These are phyloP conservation scores for Candida glucosophila DNA, from an alignment of 1,139 yeast species.

Conservation along the genomic window DNA sequence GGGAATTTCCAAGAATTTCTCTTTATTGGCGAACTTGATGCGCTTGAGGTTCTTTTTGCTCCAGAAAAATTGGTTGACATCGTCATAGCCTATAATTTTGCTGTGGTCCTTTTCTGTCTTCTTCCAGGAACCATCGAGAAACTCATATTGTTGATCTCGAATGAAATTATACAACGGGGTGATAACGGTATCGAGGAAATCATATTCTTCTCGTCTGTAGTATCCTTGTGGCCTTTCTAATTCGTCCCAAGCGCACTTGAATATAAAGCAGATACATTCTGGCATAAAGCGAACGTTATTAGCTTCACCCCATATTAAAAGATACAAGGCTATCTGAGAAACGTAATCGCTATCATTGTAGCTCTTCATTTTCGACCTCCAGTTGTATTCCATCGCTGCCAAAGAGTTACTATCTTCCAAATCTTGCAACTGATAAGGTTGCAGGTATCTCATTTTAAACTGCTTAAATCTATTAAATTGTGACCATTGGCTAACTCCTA, in stretches of 20 bases:
- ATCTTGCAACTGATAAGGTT: slow-evolving; percentile 9
- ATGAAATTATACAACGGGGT: slow-evolving; percentile 39
- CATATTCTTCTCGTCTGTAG: slow-evolving; percentile 5
- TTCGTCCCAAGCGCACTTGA: slow-evolving; percentile 22
- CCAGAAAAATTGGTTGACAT: slow-evolving; percentile 82
- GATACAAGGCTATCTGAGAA: slow-evolving; percentile 23
- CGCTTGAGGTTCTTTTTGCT: slow-evolving; percentile 52
- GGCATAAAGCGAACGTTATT: slow-evolving; percentile 36
- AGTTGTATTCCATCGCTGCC: slow-evolving; percentile 13
- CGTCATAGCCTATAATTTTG: slow-evolving; percentile 75
- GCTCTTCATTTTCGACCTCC: slow-evolving; percentile 15
- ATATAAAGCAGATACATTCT: slow-evolving; percentile 33
- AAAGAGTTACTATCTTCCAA: slow-evolving; percentile 10
- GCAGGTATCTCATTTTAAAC: slow-evolving; percentile 3
- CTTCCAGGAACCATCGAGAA: slow-evolving; percentile 29
- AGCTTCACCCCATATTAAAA: slow-evolving; percentile 38
- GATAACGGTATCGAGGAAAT: slow-evolving; percentile 29
- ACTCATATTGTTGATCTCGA: slow-evolving; percentile 33
- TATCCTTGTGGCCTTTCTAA: slow-evolving; percentile 3
- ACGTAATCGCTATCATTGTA: slow-evolving; percentile 15
- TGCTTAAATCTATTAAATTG: slow-evolving; percentile 5
- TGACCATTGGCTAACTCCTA: slow-evolving; percentile 8
- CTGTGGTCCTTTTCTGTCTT: slow-evolving; percentile 60
- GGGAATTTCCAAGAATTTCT: slow-evolving; percentile 36
- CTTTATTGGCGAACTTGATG: slow-evolving; percentile 34